phyloP scores from a whole-genome alignment of 768 basidiomycete genomes.

The Trametes meyenii region DNA sequence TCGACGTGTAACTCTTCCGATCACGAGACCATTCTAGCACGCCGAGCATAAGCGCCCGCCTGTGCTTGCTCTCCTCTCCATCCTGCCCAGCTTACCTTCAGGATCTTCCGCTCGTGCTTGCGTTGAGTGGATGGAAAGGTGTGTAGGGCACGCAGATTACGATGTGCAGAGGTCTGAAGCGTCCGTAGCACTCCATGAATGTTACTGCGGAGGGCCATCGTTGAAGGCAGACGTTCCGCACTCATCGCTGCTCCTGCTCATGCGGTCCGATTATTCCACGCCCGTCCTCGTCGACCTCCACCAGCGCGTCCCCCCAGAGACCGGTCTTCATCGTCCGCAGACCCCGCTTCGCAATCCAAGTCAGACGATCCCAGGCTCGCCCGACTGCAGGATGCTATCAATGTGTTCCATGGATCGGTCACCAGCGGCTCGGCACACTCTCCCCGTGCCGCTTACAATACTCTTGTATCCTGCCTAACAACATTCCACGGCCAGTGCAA shows the following conservation, averaged over 20 bases:
- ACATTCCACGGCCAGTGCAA: neutral
- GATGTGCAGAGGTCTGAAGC: neutral
- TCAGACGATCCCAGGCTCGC: neutral
- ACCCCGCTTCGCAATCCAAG: too few species aligned
- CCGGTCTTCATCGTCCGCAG: too few species aligned
- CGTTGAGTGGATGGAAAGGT: constrained; percentile 17
- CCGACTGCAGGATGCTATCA: neutral
- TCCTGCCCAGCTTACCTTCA: neutral
- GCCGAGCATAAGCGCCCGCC: neutral
- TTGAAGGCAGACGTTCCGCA: constrained; percentile 25
- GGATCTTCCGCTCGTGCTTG: neutral
- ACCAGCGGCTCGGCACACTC: neutral
- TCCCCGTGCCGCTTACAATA: neutral
- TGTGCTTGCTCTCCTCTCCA: neutral
- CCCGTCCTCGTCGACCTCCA: constrained; percentile 23
- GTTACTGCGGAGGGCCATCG: constrained; percentile 49
- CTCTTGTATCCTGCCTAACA: neutral
- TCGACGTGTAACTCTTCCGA: constrained; percentile 22
- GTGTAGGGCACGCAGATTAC: neutral
- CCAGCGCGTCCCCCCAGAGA: too few species aligned
- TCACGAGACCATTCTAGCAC: constrained; percentile 16
- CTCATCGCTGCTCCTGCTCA: constrained; percentile 45
- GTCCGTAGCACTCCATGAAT: constrained; percentile 55
- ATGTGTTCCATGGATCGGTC: neutral
- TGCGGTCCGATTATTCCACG: constrained; percentile 52